These are phyloP conservation scores for Apiotrichum brassicae DNA, from an alignment of 1,284 basidiomycete genomes.

Conservation along the genomic window DNA sequence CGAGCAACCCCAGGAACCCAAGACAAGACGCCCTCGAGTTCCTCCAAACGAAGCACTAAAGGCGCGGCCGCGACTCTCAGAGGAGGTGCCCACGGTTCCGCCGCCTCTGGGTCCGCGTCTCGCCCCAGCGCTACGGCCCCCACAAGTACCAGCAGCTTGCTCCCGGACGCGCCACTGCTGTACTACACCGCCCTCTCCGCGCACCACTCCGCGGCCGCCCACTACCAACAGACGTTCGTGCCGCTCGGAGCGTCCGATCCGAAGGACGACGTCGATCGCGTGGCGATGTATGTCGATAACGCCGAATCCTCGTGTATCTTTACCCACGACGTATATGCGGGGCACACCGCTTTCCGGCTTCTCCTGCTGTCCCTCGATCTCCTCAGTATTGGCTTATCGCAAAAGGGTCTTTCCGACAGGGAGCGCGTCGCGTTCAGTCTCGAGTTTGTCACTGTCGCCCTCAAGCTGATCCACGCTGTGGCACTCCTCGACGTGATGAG, in stretches of 20 bases:
- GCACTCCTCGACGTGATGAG: conserved; percentile 8
- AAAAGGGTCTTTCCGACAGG: conserved; percentile 21
- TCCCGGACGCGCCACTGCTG: conserved; percentile 18
- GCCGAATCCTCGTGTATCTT: neutral
- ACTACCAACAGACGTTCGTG: conserved; percentile 37
- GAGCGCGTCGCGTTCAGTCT: conserved; percentile 33
- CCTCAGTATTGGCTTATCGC: conserved; percentile 20
- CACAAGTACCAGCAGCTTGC: neutral
- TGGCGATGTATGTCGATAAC: neutral
- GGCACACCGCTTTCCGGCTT: conserved; percentile 23
- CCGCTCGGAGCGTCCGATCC: conserved; percentile 10
- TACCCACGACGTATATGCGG: conserved; percentile 25
- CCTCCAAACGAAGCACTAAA: too few relatives aligned
- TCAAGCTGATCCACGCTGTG: conserved; percentile 23
- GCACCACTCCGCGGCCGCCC: conserved; percentile 22
- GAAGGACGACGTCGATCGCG: neutral
- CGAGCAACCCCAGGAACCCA: too few relatives aligned
- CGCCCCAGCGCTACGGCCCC: too few relatives aligned
- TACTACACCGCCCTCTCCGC: conserved; percentile 33
- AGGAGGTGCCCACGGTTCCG: too few relatives aligned
- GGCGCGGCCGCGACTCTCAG: too few relatives aligned
- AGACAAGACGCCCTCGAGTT: too few relatives aligned
- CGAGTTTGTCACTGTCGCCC: conserved; percentile 29
- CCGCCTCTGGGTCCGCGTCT: too few relatives aligned
- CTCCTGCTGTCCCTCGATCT: conserved; percentile 33